A percentile compares a stretch with the other conserved stretches of the same genome.
phyloP scores from a whole-genome alignment of 441 rosid species.

The Populus hybrid region DNA sequence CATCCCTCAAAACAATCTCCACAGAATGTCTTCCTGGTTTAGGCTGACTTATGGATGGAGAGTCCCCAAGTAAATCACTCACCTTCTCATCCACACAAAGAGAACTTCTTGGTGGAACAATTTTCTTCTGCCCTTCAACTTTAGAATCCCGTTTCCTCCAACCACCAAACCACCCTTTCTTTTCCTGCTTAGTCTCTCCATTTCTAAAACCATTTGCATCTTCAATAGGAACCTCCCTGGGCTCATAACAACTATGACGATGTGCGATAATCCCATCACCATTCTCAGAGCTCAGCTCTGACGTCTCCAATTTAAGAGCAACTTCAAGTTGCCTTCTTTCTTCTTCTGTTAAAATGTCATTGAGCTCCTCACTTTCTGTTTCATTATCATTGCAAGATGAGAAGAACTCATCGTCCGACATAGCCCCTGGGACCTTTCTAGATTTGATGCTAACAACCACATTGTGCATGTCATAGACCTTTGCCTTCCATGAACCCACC shows the following conservation, averaged over 20 bases:
- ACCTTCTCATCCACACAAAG: constrained; percentile 87
- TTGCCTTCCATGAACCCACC: constrained; percentile 89
- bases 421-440: constrained; percentile 90
- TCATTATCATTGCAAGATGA: constrained; percentile 69
- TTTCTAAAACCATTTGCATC: constrained; percentile 45
- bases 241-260: constrained; percentile 74
- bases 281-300: constrained; percentile 50
- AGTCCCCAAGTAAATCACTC: constrained; percentile 73
- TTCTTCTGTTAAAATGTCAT: constrained; percentile 74
- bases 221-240: constrained; percentile 71
- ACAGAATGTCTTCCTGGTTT: constrained; percentile 88
- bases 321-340: constrained; percentile 88
- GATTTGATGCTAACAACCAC: constrained; percentile 95
- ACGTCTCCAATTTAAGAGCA: constrained; percentile 74
- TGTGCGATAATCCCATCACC: constrained; percentile 57
- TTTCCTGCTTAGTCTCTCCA: constrained; percentile 62
- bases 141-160: constrained; percentile 83
- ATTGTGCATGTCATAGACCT: constrained; percentile 96
- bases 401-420: constrained; percentile 86
- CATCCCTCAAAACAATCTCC: constrained; percentile 62
- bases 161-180: constrained; percentile 96
- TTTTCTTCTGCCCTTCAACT: constrained; percentile 56
- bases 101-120: constrained; percentile 73
- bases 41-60: constrained; percentile 52
- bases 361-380: constrained; percentile 70